A percentile compares a stretch with the other conserved stretches of the same genome.
Conservation (phyloP, 352 stramenopile species). For the Pythium graminicola region DNA sequence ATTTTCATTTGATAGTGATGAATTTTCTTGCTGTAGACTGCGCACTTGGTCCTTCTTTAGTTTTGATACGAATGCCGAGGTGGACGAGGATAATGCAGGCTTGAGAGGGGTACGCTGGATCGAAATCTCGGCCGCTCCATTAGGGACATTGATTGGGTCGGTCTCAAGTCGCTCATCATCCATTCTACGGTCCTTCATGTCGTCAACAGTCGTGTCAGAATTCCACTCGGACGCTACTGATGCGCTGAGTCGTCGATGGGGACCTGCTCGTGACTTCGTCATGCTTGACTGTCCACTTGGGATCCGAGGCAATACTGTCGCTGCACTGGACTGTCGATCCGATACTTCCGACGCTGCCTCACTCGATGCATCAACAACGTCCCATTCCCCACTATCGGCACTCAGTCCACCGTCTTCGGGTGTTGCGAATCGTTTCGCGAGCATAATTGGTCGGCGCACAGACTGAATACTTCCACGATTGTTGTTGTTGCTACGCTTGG, state of each 20-base stretch:
- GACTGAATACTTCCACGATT: conserved; percentile 1
- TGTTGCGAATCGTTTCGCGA: conserved; percentile 12
- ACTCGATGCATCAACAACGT: conserved; percentile 1
- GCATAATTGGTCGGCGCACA: conserved; percentile 1
- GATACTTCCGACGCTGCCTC: neutral
- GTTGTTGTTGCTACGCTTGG: conserved; percentile 11
- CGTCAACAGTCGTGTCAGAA: conserved; percentile 9
- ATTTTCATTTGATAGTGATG: conserved; percentile 33
- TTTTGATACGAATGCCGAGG: conserved; percentile 28
- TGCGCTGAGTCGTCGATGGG: neutral
- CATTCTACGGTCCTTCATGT: neutral
- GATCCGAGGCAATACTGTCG: conserved; percentile 13
- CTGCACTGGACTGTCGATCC: neutral
- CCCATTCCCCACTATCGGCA: conserved; percentile 14
- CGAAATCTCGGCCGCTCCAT: conserved; percentile 22
- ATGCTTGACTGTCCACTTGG: neutral
- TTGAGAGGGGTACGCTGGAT: conserved; percentile 28
- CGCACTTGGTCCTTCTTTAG: conserved; percentile 41
- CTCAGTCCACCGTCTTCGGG: conserved; percentile 1
- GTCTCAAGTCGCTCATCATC: conserved; percentile 3
- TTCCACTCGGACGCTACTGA: conserved; percentile 13
- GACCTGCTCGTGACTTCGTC: neutral
- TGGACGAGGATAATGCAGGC: conserved; percentile 2
- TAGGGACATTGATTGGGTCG: neutral
- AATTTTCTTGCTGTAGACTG: conserved; percentile 39